Conservation (phyloP, 257 asterid species). For the Paulownia fortunei region DNA sequence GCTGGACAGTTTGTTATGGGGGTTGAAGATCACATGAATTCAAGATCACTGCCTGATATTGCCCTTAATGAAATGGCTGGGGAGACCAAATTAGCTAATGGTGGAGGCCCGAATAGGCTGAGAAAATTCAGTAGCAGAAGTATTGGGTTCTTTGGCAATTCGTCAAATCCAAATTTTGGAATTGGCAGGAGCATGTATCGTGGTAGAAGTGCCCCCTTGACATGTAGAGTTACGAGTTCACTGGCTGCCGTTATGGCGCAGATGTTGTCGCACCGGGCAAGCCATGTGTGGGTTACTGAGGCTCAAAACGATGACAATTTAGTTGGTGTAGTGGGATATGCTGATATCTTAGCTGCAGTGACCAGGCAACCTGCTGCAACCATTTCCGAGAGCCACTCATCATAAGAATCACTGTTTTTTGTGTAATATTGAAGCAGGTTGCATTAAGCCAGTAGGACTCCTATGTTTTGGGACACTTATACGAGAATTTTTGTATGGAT, state of each 20-base stretch:
- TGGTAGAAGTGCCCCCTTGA: slow-evolving; percentile 91
- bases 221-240: slow-evolving; percentile 79
- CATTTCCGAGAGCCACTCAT: slow-evolving; percentile 48
- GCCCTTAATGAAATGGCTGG: slow-evolving; percentile 35
- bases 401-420: slow-evolving; percentile 28
- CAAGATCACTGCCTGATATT: slow-evolving; percentile 52
- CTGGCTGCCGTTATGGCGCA: slow-evolving; percentile 99
- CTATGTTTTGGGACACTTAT: not conserved
- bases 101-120: slow-evolving; percentile 37
- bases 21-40: slow-evolving; percentile 64
- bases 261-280: slow-evolving; percentile 94
- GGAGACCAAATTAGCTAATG: slow-evolving; percentile 41
- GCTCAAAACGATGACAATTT: slow-evolving; percentile 68
- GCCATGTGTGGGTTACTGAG: slow-evolving; percentile 97
- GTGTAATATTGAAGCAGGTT: not conserved
- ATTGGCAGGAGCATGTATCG: slow-evolving; percentile 84
- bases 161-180: slow-evolving; percentile 50
- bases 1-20: slow-evolving; percentile 96
- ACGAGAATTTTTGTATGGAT: slow-evolving; percentile 1
- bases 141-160: slow-evolving; percentile 70
- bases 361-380: slow-evolving; percentile 59
- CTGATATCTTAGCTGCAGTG: slow-evolving; percentile 84
- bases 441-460: not conserved
- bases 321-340: slow-evolving; percentile 92
- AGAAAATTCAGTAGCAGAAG: slow-evolving; percentile 80